Evolutionary conservation across 2,329 filamentous ascomycete genomes (phyloP), one percentile per base, ranked within the genome.

Genomic region (Fusarium albosuccineum): DNA sequence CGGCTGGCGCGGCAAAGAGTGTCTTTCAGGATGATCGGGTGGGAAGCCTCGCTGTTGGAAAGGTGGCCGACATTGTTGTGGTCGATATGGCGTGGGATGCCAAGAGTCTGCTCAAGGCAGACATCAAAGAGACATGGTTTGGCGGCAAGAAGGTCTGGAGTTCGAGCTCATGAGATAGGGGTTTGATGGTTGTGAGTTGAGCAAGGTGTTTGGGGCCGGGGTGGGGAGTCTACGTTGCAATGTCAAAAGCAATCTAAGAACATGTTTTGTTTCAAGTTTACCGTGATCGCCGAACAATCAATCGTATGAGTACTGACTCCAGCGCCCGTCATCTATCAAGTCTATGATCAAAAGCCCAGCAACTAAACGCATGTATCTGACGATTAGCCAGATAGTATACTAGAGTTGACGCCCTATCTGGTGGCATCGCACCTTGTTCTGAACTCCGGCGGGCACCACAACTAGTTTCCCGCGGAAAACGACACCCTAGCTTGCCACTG

Each of bases 61-160:
- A 83, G 76, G 73, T 80, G 64, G 87, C 87, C 2, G 86, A 89
- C 68, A 83, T 89, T 53, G 82, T 84, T 3, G 70, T 78, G 5
- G 69, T 78, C 3, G 77, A 80, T 45, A 74, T 87, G 82, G 74
- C 79, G 44, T 88, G 84, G 82, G 80, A 83, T 33, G 77, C 80
- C 13, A 77, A 78, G 27, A 80, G 75, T 57, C 70, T 89, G 60
- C 74, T 86, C 41, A 74, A 80, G 27, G 83, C 83, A 0, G 77
- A 73, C 54, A 77, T 87, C 0, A 66, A 72, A 46, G 80, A 87
- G 79, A 88, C 86, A 1, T 88, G 85, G 85, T 85, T 83, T 62
- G 77, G 71, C 3, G 86, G 86, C 0, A 71, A 68, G 46, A 80
- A 68, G 70, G 80, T 85, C 34, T 83, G 71, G 71, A 67, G 68